Percentiles rank a stretch among this genome's conserved stretches.
phyloP scores from a whole-genome alignment of 352 stramenopile species.

The Globisporangium spinosum region DNA sequence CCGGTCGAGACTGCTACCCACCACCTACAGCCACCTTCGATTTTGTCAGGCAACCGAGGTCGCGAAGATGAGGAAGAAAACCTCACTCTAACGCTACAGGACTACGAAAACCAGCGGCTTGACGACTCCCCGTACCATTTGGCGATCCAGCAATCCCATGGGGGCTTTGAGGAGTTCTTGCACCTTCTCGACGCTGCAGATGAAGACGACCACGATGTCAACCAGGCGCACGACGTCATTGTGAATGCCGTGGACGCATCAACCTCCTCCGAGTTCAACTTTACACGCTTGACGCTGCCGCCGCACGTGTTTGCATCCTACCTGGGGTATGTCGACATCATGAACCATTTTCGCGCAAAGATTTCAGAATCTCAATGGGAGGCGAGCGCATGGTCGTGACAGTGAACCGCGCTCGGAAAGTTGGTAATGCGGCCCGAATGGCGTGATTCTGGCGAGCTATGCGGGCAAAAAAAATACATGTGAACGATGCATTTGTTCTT shows the following conservation, averaged over 20 bases:
- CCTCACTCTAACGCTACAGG: too few species aligned
- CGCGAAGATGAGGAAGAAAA: too few species aligned
- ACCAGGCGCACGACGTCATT: background rate
- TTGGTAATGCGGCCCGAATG: background rate
- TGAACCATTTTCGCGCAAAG: background rate
- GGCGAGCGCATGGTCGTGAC: background rate
- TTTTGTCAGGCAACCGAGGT: background rate
- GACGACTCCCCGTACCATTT: too few species aligned
- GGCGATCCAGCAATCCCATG: background rate
- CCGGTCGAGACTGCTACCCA: background rate
- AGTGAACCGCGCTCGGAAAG: background rate
- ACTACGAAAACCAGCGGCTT: too few species aligned
- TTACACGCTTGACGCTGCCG: background rate
- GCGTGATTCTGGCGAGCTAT: background rate
- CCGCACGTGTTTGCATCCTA: constrained; percentile 5
- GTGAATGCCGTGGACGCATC: background rate
- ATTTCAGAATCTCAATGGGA: background rate
- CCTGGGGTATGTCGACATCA: constrained; percentile 1
- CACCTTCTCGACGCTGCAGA: background rate
- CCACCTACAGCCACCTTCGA: background rate
- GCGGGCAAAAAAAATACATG: too few species aligned
- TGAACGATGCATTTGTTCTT: too few species aligned
- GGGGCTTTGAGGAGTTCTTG: background rate
- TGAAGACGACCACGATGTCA: background rate
- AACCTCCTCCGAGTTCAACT: background rate